Conservation (phyloP, 78 protist species). For the Dictyostelium brefeldianum region DNA sequence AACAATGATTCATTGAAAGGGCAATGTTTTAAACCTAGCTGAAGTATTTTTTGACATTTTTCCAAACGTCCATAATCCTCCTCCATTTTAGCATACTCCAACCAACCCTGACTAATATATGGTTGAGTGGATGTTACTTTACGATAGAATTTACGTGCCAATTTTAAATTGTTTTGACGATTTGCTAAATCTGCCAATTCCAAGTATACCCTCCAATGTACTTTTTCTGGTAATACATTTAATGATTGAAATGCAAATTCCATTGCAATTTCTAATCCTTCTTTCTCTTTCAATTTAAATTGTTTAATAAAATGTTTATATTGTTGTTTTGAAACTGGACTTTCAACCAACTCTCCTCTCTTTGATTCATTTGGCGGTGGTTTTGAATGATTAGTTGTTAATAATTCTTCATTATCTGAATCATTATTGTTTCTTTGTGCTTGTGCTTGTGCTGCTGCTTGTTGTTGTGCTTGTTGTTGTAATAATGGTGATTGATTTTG, state of each 20-base stretch:
- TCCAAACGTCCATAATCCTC: constrained; percentile 89
- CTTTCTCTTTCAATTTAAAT: constrained; percentile 68
- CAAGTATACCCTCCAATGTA: constrained; percentile 87
- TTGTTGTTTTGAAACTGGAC: constrained; percentile 77
- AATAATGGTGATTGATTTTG: not conserved
- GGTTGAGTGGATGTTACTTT: constrained; percentile 76
- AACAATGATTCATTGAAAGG: constrained; percentile 85
- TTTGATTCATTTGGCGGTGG: constrained; percentile 37
- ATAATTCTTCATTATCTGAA: no score
- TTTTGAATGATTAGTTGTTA: no score
- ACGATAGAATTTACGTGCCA: constrained; percentile 81
- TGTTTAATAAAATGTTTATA: constrained; percentile 70
- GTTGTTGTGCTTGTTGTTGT: not conserved
- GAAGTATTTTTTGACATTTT: constrained; percentile 85
- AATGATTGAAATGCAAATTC: constrained; percentile 59
- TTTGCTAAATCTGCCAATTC: constrained; percentile 91
- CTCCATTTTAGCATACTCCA: constrained; percentile 94
- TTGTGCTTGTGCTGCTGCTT: not conserved
- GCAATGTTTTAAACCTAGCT: constrained; percentile 86
- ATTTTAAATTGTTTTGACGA: constrained; percentile 66
- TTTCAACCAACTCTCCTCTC: constrained; percentile 75
- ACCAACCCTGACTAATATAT: constrained; percentile 86
- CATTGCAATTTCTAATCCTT: constrained; percentile 78
- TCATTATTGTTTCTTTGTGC: not conserved
- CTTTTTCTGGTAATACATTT: constrained; percentile 56